Evolutionary conservation across 768 basidiomycete genomes (phyloP).

Genomic region (Mycena galericulata): DNA sequence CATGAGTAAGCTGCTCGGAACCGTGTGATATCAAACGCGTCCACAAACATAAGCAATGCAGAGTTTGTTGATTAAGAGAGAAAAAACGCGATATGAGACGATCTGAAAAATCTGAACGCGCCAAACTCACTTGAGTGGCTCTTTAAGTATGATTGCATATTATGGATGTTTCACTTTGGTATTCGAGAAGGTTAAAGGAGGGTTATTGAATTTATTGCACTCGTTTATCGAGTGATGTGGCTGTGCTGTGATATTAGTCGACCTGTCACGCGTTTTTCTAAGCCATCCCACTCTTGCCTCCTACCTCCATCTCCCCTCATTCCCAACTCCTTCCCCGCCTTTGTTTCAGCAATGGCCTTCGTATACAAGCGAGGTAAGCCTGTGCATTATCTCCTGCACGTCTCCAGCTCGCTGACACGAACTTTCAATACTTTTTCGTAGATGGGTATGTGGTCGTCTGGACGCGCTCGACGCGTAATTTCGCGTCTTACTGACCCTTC

Average conservation of each 20-base stretch:
- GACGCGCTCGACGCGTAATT: conserved; percentile 45
- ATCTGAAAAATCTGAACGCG: neutral
- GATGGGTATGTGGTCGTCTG: conserved; percentile 58
- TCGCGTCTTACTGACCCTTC: conserved; percentile 45
- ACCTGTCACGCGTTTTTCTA: conserved; percentile 21
- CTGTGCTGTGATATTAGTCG: conserved; percentile 18
- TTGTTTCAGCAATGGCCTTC: conserved; percentile 25
- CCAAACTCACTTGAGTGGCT: fast-evolving
- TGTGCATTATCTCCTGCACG: neutral
- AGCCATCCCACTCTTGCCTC: conserved; percentile 9
- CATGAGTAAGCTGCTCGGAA: too few species aligned
- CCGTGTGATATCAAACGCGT: conserved; percentile 27
- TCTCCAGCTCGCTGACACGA: conserved; percentile 18
- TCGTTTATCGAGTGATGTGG: conserved; percentile 29
- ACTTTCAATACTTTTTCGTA: conserved; percentile 39
- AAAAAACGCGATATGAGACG: neutral
- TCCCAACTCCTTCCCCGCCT: neutral
- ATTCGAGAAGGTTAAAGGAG: too few species aligned
- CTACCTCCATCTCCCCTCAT: neutral
- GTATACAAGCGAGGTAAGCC: conserved; percentile 33
- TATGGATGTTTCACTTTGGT: too few species aligned
- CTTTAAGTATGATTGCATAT: neutral
- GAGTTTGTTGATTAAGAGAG: neutral
- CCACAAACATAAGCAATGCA: conserved; percentile 14
- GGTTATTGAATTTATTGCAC: neutral